Conservation (phyloP, 495 filamentous ascomycete genomes). For the Aspergillus panamensis region DNA sequence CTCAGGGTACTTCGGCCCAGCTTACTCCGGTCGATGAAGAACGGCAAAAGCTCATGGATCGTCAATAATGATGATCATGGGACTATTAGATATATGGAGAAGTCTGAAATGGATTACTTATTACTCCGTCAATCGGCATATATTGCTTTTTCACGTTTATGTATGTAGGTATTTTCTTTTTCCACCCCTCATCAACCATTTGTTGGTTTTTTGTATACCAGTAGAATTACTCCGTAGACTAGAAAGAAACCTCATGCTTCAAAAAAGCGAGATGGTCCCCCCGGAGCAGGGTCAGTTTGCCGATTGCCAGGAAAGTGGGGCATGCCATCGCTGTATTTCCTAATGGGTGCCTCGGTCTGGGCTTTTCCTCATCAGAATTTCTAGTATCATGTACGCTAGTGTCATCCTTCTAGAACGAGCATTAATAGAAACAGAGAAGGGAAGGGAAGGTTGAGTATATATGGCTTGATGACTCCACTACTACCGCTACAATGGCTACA, state of each 20-base stretch:
- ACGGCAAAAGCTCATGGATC: background rate
- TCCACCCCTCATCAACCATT: too few species aligned
- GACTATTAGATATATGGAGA: too few species aligned
- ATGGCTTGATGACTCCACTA: conserved; percentile 3
- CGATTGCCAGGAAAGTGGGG: conserved; percentile 5
- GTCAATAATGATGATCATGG: background rate
- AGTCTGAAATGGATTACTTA: background rate
- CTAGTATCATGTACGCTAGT: background rate
- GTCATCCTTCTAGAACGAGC: conserved; percentile 3
- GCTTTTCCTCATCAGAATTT: conserved; percentile 4
- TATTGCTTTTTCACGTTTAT: background rate
- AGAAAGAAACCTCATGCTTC: background rate
- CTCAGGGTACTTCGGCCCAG: conserved; percentile 10
- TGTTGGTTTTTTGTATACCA: too few species aligned
- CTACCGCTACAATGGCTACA: conserved; percentile 5
- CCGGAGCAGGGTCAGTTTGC: conserved; percentile 15
- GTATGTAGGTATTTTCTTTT: too few species aligned
- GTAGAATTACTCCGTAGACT: too few species aligned
- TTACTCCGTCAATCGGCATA: conserved; percentile 15
- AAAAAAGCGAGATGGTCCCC: conserved; percentile 1
- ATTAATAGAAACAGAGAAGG: background rate
- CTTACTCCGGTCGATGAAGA: conserved; percentile 8
- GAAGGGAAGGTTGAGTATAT: background rate
- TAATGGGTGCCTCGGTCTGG: conserved; percentile 17
- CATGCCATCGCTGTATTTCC: conserved; percentile 10